Base-by-base conservation (phyloP, 2,329 filamentous ascomycete genomes). In the Colletotrichum simmondsii region DNA sequence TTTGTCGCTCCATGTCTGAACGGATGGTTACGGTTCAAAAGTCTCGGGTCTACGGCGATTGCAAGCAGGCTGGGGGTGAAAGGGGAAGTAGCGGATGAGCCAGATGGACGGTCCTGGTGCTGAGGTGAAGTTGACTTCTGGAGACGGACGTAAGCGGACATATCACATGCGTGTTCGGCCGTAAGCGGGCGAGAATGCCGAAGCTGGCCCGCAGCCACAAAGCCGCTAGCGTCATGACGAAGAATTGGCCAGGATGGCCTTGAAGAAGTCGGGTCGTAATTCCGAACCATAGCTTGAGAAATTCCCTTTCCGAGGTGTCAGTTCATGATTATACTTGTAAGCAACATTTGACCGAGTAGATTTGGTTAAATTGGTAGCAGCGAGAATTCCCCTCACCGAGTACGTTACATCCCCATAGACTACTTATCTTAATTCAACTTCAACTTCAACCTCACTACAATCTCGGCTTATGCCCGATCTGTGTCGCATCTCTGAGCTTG, bases 1-100 rank as follows among this genome's bases (percentile, higher is more conserved):
- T 35, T 37, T 35, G 67, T 42, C 28, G 61, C 26, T 71, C 56
- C 71, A 74, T 74, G 60, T 42, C 37, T 42, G 6, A 42, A 22
- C 19, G 19, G 42, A 8, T 49, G 42, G 22, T 49, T 8, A 22
- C 42, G 19, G 42, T 4, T 22, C 42, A 49, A n/a, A 49, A 8
- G 8, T 19, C 19, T 22, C 42, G 16, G 42, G 4, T 19, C 42
- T 7, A n/a, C 19, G 42, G 42, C 3, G 7, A 49, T 22, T n/a
- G 19, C 6, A 49, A 2, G 42, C 16, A 49, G 42, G 4, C 19
- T 10, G 3, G 19, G 19, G n/a, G 42, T 19, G 19, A n/a, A 11
- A 49, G 42, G 19, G 42, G 42, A 22, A 49, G 42, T 3, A 49
- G 42, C n/a, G 7, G 42, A n/a, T 49, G 42, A 19, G 19, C 19